Percentiles rank a stretch among this genome's conserved stretches.
phyloP scores from a whole-genome alignment of 768 basidiomycete genomes.

The Mycena metata region DNA sequence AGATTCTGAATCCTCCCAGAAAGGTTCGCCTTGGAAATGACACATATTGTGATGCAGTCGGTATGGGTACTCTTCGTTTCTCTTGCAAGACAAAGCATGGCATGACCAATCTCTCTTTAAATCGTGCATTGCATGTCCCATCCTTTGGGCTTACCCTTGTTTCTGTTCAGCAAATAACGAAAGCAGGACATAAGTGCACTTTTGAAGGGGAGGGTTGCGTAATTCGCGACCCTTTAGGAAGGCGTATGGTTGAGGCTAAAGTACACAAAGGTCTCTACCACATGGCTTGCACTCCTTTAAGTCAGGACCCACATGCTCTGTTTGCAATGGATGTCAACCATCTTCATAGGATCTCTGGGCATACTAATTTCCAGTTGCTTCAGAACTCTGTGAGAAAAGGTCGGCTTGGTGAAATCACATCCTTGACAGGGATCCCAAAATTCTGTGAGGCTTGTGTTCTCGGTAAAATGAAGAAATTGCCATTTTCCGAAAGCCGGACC shows the following conservation, averaged over 20 bases:
- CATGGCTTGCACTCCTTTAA: too few relatives aligned
- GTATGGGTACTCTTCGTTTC: slow-evolving; percentile 13
- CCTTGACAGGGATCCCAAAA: slow-evolving; percentile 1
- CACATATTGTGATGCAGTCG: slow-evolving; percentile 26
- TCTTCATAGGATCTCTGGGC: too few relatives aligned
- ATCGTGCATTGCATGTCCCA: slow-evolving; percentile 24
- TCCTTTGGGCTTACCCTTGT: too few relatives aligned
- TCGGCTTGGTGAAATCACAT: too few relatives aligned
- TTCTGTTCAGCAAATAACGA: too few relatives aligned
- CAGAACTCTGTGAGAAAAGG: too few relatives aligned
- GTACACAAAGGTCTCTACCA: too few relatives aligned
- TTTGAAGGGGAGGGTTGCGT: slow-evolving; percentile 22
- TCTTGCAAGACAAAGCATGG: slow-evolving; percentile 5
- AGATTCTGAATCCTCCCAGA: slow-evolving; percentile 12
- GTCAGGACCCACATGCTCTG: too few relatives aligned
- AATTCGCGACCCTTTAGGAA: slow-evolving; percentile 29
- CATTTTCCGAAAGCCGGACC: slow-evolving; percentile 18
- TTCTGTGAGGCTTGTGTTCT: slow-evolving; percentile 40
- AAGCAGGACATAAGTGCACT: slow-evolving; percentile 24
- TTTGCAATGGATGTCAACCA: too few relatives aligned
- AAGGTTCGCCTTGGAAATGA: slow-evolving; percentile 30
- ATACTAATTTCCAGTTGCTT: too few relatives aligned
- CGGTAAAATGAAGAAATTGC: slow-evolving; percentile 36
- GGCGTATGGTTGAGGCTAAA: background rate
- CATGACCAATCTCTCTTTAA: background rate